phyloP scores from a whole-genome alignment of 805 yeast species.

The Monosporozyma aerobia region DNA sequence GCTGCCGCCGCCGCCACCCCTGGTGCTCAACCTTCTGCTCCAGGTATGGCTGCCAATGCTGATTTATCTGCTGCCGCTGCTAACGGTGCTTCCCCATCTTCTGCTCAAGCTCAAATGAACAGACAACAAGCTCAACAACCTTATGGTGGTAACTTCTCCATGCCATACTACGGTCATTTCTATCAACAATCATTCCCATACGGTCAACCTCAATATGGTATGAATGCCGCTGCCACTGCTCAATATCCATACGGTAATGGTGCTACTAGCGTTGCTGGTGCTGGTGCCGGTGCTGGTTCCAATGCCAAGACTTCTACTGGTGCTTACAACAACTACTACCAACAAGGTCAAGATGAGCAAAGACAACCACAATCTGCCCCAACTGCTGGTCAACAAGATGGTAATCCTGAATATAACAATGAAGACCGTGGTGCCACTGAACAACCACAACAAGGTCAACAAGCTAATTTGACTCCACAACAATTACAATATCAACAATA shows the following conservation, averaged over 20 bases:
- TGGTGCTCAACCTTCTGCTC: slow-evolving; percentile 11
- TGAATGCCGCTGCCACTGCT: slow-evolving; percentile 2
- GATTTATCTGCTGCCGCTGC: slow-evolving; percentile 8
- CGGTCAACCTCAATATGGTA: slow-evolving; percentile 31
- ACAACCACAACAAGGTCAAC: slow-evolving; percentile 11
- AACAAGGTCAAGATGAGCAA: slow-evolving; percentile 12
- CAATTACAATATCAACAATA: slow-evolving; percentile 29
- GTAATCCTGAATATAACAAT: neutral
- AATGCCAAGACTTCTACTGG: slow-evolving; percentile 7
- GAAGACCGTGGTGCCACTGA: neutral
- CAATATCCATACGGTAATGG: slow-evolving; percentile 6
- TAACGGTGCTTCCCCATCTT: slow-evolving; percentile 17
- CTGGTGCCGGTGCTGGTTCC: slow-evolving; percentile 22
- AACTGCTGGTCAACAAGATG: slow-evolving; percentile 2
- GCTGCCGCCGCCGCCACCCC: neutral
- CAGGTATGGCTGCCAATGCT: slow-evolving; percentile 19
- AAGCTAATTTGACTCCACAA: slow-evolving; percentile 10
- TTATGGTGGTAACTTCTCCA: slow-evolving; percentile 27
- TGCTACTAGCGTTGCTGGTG: neutral
- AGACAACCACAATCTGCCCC: slow-evolving; percentile 3
- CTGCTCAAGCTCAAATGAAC: slow-evolving; percentile 15
- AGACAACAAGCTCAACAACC: slow-evolving; percentile 23
- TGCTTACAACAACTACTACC: slow-evolving; percentile 16
- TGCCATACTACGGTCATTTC: slow-evolving; percentile 30
- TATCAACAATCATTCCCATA: slow-evolving; percentile 31